These are phyloP conservation scores for Babesia sp. DNA, from an alignment of 169 alveolate species.

Conservation along the genomic window DNA sequence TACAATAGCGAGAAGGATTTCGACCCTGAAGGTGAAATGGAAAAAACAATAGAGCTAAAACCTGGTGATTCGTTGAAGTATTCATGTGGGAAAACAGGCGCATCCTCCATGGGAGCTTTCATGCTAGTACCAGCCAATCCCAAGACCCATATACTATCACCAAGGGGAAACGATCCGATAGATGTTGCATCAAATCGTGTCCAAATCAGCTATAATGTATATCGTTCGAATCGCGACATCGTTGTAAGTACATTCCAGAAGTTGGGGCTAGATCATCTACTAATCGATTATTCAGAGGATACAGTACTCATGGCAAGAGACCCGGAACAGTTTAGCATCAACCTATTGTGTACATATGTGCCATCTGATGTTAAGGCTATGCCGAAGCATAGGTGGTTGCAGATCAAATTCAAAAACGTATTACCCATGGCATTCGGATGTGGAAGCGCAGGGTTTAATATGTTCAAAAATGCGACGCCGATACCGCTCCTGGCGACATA, in stretches of 20 bases:
- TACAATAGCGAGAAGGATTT: constrained; percentile 26
- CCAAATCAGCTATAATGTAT: constrained; percentile 20
- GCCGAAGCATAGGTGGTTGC: constrained; percentile 21
- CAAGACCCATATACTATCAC: constrained; percentile 9
- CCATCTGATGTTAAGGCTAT: not conserved
- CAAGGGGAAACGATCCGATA: constrained; percentile 38
- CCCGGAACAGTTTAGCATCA: constrained; percentile 15
- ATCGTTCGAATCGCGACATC: constrained; percentile 41
- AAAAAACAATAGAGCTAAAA: constrained; percentile 1
- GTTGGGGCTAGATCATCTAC: constrained; percentile 24
- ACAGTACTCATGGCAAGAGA: constrained; percentile 9
- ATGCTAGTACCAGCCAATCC: constrained; percentile 29
- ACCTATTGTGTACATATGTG: constrained; percentile 2
- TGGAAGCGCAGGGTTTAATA: constrained; percentile 10
- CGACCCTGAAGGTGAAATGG: constrained; percentile 25
- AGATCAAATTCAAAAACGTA: constrained; percentile 32
- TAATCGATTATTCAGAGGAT: constrained; percentile 17
- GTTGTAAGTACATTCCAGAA: not conserved
- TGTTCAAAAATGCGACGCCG: constrained; percentile 25
- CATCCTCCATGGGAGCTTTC: not conserved
- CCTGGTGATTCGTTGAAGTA: constrained; percentile 52
- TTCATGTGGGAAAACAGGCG: constrained; percentile 24
- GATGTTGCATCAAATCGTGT: constrained; percentile 35
- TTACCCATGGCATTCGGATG: constrained; percentile 22
- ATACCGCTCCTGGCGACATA: not conserved